Evolutionary conservation across 176 grass and related monocot genomes (phyloP).

Genomic region (Eleusine indica): DNA sequence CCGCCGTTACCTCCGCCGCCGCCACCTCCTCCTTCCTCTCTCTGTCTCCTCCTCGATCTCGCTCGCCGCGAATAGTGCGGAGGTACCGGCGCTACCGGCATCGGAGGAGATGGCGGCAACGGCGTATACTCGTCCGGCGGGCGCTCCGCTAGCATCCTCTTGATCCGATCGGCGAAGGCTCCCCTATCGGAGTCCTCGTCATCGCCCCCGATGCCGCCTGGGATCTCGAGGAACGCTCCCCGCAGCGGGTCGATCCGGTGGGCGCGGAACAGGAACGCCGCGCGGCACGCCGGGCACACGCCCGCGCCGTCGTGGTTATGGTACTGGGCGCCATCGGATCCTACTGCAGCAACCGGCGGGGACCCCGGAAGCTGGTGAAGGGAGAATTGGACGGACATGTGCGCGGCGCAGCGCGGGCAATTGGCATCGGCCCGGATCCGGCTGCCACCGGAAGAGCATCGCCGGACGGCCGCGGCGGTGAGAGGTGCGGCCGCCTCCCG

Average conservation of each 20-base stretch:
- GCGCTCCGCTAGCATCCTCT: constrained; percentile 49
- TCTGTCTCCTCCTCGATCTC: constrained; percentile 43
- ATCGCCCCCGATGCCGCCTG: constrained; percentile 26
- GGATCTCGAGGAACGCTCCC: constrained; percentile 76
- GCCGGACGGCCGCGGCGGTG: constrained; percentile 25
- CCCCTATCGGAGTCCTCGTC: constrained; percentile 27
- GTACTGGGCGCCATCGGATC: background rate
- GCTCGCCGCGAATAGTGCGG: constrained; percentile 26
- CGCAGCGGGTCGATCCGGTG: constrained; percentile 71
- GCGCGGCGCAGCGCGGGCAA: constrained; percentile 61
- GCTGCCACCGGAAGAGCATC: constrained; percentile 40
- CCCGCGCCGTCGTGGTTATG: constrained; percentile 50
- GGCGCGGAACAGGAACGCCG: constrained; percentile 63
- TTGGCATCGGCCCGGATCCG: constrained; percentile 68
- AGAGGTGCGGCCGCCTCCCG: constrained; percentile 49
- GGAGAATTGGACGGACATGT: constrained; percentile 69
- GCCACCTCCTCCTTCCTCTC: constrained; percentile 50
- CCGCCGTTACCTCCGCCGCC: constrained; percentile 37
- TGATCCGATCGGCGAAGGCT: constrained; percentile 45
- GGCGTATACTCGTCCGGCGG: constrained; percentile 54
- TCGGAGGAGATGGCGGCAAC: constrained; percentile 43
- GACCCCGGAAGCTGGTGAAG: constrained; percentile 29
- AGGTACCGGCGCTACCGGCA: constrained; percentile 22
- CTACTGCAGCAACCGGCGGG: background rate
- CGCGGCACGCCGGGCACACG: constrained; percentile 61